These are phyloP conservation scores for Mucor racemosus DNA, from an alignment of 371 early-diverging fungal genomes.

Conservation along the genomic window DNA sequence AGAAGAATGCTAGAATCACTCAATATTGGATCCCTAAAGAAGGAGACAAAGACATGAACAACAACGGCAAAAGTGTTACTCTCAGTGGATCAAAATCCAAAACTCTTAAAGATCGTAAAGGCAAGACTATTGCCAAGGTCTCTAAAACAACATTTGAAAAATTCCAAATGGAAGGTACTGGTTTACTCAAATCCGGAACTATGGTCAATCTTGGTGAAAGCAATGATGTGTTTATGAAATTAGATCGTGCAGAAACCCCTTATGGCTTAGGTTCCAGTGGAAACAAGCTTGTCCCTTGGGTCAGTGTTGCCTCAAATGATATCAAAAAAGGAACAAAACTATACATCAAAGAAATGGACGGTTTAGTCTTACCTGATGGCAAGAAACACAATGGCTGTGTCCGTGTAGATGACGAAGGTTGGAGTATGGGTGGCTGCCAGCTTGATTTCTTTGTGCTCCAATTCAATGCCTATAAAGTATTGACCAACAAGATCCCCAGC, in stretches of 20 bases:
- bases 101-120: conserved; percentile 19
- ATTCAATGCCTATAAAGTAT: conserved; percentile 14
- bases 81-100: conserved; percentile 21
- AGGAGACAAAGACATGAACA: conserved; percentile 36
- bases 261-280: conserved; percentile 28
- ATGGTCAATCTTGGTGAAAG: conserved; percentile 30
- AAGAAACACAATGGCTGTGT: conserved; percentile 57
- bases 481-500: conserved; percentile 18
- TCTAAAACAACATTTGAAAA: conserved; percentile 31
- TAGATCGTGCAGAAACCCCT: conserved; percentile 20
- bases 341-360: conserved; percentile 44
- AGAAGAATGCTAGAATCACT: conserved; percentile 22
- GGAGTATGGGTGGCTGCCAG: conserved; percentile 49
- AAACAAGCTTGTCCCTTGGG: conserved; percentile 43
- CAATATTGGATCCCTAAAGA: conserved; percentile 44
- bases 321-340: conserved; percentile 52
- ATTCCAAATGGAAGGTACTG: conserved; percentile 44
- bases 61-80: conserved; percentile 26
- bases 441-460: conserved; percentile 49
- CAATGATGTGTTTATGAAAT: conserved; percentile 12
- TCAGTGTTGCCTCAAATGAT: conserved; percentile 50
- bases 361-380: conserved; percentile 45
- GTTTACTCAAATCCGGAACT: conserved; percentile 29
- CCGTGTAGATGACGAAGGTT: conserved; percentile 55
- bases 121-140: conserved; percentile 29